Conservation (phyloP, 2,329 filamentous ascomycete genomes). For the Rasamsonia emersonii region DNA sequence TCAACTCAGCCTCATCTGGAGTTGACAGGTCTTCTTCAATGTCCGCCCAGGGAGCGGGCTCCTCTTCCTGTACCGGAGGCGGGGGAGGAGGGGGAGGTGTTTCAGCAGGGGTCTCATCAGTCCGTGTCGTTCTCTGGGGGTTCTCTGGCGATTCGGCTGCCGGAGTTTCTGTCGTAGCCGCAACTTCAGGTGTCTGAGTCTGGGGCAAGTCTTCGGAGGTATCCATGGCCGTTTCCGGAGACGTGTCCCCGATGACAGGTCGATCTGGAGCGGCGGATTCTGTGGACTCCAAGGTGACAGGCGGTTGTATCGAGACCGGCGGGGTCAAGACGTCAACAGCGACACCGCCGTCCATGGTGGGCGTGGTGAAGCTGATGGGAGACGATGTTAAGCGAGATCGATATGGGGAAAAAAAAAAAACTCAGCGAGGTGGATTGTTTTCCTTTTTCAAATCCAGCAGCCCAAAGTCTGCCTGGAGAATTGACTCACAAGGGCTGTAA, state of each 20-base stretch:
- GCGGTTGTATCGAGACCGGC: conserved; percentile 1
- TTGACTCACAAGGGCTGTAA: too few relatives aligned
- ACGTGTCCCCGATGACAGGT: not conserved
- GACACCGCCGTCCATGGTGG: too few relatives aligned
- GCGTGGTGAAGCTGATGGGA: too few relatives aligned
- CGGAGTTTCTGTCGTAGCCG: conserved; percentile 3
- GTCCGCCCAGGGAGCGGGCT: conserved; percentile 43
- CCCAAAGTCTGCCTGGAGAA: too few relatives aligned
- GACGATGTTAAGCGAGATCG: too few relatives aligned
- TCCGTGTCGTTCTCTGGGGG: conserved; percentile 2
- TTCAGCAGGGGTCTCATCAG: conserved; percentile 2
- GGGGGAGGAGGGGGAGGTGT: conserved; percentile 12
- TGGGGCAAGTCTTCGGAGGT: conserved; percentile 10
- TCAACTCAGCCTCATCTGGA: conserved; percentile 51
- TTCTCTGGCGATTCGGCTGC: conserved; percentile 1
- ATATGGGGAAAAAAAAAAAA: too few relatives aligned
- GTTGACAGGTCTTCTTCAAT: conserved; percentile 48
- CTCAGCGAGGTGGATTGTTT: too few relatives aligned
- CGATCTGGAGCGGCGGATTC: conserved; percentile 2
- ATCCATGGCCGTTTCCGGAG: conserved; percentile 12
- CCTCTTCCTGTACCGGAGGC: conserved; percentile 16
- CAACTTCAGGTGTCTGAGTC: conserved; percentile 3
- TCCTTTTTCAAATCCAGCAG: too few relatives aligned
- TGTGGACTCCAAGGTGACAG: not conserved
- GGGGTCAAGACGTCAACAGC: too few relatives aligned